Conservation (phyloP, 257 asterid genomes). For the Haberlea rhodopensis region DNA sequence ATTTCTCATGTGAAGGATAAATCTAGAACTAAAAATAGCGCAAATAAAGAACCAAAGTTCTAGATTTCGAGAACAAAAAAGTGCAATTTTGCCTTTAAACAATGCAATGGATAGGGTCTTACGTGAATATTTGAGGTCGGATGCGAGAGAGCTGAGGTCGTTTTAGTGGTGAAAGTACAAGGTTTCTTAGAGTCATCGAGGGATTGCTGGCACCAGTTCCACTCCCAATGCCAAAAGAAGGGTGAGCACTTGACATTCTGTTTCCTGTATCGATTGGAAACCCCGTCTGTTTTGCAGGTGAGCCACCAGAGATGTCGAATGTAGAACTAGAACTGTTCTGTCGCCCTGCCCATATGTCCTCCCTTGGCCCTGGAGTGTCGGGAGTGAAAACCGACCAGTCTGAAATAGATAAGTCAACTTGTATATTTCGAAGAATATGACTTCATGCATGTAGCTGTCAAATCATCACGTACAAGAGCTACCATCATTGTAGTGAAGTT, state of each 20-base stretch:
- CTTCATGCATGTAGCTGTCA: neutral
- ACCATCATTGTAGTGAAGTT: neutral
- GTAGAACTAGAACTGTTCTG: slow-evolving; percentile 50
- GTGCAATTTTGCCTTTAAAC: slow-evolving; percentile 20
- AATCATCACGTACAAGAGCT: neutral
- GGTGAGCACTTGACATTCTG: slow-evolving; percentile 49
- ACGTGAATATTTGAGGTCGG: slow-evolving; percentile 77
- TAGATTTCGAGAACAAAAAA: neutral
- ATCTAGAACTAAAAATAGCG: neutral
- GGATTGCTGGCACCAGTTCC: slow-evolving; percentile 67
- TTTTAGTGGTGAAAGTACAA: slow-evolving; percentile 83
- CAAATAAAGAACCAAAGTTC: neutral
- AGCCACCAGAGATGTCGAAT: slow-evolving; percentile 57
- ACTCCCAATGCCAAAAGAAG: slow-evolving; percentile 50
- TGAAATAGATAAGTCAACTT: slow-evolving; percentile 69
- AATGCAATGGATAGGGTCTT: slow-evolving; percentile 31
- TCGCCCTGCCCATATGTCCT: slow-evolving; percentile 75
- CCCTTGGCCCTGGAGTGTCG: slow-evolving; percentile 98
- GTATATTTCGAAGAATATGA: slow-evolving; percentile 42
- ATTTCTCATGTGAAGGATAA: no score
- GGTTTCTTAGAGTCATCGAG: slow-evolving; percentile 73
- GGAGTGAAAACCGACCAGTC: slow-evolving; percentile 90
- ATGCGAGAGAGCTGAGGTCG: slow-evolving; percentile 83
- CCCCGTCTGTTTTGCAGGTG: slow-evolving; percentile 62
- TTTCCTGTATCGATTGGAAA: slow-evolving; percentile 57